Base-by-base conservation (phyloP, 192 early-diverging fungal genomes). In the Rhizoclosmatium globosum region DNA sequence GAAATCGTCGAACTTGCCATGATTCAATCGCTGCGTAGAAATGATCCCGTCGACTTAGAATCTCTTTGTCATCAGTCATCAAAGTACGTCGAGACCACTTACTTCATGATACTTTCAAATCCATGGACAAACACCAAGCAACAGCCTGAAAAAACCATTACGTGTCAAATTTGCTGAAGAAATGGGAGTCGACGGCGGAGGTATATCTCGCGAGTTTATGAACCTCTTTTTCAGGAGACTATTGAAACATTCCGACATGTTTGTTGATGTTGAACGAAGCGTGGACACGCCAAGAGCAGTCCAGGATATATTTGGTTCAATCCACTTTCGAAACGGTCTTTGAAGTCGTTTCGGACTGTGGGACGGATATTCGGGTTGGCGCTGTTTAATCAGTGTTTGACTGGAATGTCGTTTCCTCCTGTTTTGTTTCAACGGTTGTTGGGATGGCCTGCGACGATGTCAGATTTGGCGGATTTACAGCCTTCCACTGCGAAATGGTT, bases 181-280 rank as follows among this genome's bases (percentile, higher is more conserved):
- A 60, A 56, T 77, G 64, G 76, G 76, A 17, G 41, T 77, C 21
- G 76, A 77, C 50, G 67, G 68, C 4, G 76, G 76, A 9, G 76
- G 76, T 44, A 66, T 77, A 39, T 59, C 53, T 9, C 48, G 68
- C 15, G 76, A 77, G 66, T 77, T 77, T 77, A 77, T 77, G 65
- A 53, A 57, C 31, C 21, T 77, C 17, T 77, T 77, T 61, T 77
- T 68, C 41, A 43, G 76, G 41, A 57, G 59, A 47, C 31, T 77
- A 7, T 71, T 70, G 42, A 70, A 70, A 57, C 59, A 71, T 38
- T 21, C 45, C n/a, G 76, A 77, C 39, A 70, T 77, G 76, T 77
- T 77, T 68, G 76, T 47, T 23, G 76, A 77, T 43, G 66, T 68
- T 38, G 76, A 77, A 21, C 13, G 6, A 11, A 21, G 13, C 7